phyloP scores from a whole-genome alignment of 2,329 filamentous ascomycete species.

The Fusarium sp. region DNA sequence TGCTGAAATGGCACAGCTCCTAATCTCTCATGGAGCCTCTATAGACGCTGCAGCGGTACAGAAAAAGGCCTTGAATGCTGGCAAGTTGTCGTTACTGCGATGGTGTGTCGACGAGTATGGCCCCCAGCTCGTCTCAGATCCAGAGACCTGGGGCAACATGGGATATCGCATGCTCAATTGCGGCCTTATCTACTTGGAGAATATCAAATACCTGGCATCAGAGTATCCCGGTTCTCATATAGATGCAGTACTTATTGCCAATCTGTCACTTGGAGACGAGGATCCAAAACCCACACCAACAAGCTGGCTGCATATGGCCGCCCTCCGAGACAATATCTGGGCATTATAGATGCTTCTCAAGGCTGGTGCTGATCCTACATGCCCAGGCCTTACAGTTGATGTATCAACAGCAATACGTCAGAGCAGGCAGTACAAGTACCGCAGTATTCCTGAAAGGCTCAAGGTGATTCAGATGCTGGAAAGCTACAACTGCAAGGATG shows the following conservation, averaged over 20 bases:
- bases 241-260: neutral
- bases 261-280: rapidly evolving
- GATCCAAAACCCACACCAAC: neutral
- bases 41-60: neutral
- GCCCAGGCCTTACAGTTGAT: neutral
- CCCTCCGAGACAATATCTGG: neutral
- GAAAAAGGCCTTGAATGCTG: neutral
- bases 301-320: slow-evolving; percentile 12
- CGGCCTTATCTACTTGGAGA: neutral
- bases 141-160: slow-evolving; percentile 1
- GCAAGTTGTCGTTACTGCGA: neutral
- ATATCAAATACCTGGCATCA: neutral
- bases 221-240: slow-evolving; percentile 24
- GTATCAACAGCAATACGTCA: neutral
- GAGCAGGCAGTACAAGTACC: neutral
- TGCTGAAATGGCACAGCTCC: neutral
- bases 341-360: neutral
- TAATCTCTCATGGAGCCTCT: neutral
- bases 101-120: slow-evolving; percentile 24
- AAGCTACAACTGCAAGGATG: neutral
- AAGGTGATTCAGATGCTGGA: slow-evolving; percentile 2
- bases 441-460: neutral
- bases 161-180: neutral
- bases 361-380: slow-evolving; percentile 4
- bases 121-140: neutral